These are phyloP conservation scores for Myriosclerotinia scirpicola DNA, from an alignment of 2,329 filamentous ascomycete species.

Conservation along the genomic window DNA sequence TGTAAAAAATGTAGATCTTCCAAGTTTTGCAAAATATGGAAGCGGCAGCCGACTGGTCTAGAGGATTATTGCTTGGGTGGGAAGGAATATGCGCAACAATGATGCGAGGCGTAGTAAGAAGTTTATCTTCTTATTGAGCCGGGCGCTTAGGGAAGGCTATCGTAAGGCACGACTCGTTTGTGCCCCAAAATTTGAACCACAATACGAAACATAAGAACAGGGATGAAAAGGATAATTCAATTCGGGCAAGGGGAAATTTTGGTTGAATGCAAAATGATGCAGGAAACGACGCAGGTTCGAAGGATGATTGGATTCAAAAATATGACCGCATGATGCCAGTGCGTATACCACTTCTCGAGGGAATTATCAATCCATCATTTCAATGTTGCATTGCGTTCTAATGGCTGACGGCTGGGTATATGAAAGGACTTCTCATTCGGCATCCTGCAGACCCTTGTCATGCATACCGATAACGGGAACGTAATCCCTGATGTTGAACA, in stretches of 20 bases:
- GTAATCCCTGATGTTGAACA: constrained; percentile 23
- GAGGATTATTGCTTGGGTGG: constrained; percentile 26
- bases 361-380: constrained; percentile 17
- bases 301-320: constrained; percentile 29
- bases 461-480: constrained; percentile 36
- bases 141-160: constrained; percentile 41
- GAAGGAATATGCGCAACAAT: constrained; percentile 37
- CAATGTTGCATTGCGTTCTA: constrained; percentile 30
- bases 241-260: constrained; percentile 2
- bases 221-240: constrained; percentile 26
- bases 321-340: constrained; percentile 28
- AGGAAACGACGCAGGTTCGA: constrained; percentile 14
- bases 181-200: constrained; percentile 27
- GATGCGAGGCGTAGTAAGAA: constrained; percentile 36
- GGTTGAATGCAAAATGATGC: constrained; percentile 12
- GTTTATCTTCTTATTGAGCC: constrained; percentile 35
- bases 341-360: constrained; percentile 8
- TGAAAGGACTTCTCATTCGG: constrained; percentile 24
- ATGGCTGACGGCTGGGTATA: constrained; percentile 22
- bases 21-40: constrained; percentile 16
- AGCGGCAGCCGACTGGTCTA: constrained; percentile 33
- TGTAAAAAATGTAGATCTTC: constrained; percentile 19
- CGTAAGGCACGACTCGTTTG: constrained; percentile 36
- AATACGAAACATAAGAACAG: constrained; percentile 30
- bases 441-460: constrained; percentile 34